Conservation (phyloP, 352 stramenopile genomes). For the Phytophthora megakarya region DNA sequence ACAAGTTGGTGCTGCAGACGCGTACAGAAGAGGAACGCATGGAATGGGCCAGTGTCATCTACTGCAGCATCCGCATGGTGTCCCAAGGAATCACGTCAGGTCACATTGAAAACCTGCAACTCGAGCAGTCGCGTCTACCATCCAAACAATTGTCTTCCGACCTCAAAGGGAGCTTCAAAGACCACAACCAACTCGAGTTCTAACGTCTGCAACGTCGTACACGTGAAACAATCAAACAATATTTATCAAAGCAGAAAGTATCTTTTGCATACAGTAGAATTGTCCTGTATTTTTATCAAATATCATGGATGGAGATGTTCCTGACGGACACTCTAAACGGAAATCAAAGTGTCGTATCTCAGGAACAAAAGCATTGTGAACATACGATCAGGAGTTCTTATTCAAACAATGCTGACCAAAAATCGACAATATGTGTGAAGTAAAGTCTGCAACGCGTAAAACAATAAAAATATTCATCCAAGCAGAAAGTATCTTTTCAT, state of each 20-base stretch:
- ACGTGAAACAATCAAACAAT: no score
- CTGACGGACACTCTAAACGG: no score
- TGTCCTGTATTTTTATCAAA: no score
- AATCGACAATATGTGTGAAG: no score
- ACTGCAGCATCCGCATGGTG: constrained; percentile 88
- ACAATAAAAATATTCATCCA: neutral
- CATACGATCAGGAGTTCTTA: no score
- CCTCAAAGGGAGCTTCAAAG: constrained; percentile 39
- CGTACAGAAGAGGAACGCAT: constrained; percentile 75
- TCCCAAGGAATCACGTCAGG: constrained; percentile 85
- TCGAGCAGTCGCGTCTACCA: constrained; percentile 52
- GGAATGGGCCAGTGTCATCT: constrained; percentile 87
- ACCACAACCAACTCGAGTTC: constrained; percentile 34
- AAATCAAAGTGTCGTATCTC: no score
- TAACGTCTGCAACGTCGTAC: constrained; percentile 15
- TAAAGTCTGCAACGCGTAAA: neutral
- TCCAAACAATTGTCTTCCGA: constrained; percentile 27
- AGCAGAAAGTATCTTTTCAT: constrained; percentile 20
- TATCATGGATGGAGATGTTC: no score
- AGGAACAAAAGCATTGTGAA: no score
- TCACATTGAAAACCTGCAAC: constrained; percentile 76
- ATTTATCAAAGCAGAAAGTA: no score
- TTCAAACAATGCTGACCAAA: no score
- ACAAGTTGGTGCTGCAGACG: constrained; percentile 85
- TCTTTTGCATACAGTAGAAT: no score